Percentiles rank a stretch among this genome's conserved stretches.
These are phyloP conservation scores for Cantharellus anzutake DNA, from an alignment of 768 basidiomycete species.

Conservation along the genomic window DNA sequence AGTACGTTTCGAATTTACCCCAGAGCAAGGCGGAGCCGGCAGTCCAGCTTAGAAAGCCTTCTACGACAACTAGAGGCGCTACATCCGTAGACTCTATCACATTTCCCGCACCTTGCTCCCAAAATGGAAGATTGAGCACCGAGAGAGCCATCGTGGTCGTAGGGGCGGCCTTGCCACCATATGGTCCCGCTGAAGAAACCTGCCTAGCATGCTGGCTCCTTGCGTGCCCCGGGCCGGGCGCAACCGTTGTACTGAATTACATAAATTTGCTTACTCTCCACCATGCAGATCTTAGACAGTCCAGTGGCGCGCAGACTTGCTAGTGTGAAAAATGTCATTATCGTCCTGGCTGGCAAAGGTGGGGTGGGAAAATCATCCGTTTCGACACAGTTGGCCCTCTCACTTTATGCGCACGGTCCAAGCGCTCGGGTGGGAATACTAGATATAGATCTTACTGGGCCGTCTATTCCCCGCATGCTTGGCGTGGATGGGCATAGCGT, in stretches of 20 bases:
- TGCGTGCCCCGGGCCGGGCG: not conserved
- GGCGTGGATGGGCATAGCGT: constrained; percentile 58
- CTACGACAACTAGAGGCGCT: not conserved
- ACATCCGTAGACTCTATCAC: not conserved
- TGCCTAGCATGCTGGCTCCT: not conserved
- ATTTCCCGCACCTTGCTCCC: not conserved
- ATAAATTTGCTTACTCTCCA: not conserved
- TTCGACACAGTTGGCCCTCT: constrained; percentile 77
- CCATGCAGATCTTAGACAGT: constrained; percentile 21
- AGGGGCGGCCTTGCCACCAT: not conserved
- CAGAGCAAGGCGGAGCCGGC: constrained; percentile 17
- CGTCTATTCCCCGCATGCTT: constrained; percentile 89
- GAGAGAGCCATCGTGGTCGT: not conserved
- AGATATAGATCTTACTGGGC: constrained; percentile 86
- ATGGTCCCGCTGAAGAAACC: not conserved
- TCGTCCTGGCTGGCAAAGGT: constrained; percentile 92
- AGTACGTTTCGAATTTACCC: constrained; percentile 22
- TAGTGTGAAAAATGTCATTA: constrained; percentile 65
- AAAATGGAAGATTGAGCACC: not conserved
- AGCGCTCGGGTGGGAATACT: constrained; percentile 66
- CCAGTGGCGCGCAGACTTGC: constrained; percentile 54
- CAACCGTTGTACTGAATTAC: not conserved
- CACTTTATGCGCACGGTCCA: constrained; percentile 51
- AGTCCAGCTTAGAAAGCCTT: not conserved
- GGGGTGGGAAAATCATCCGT: constrained; percentile 98